phyloP scores from a whole-genome alignment of 2,329 filamentous ascomycete species.

The Exophiala alcalophila region DNA sequence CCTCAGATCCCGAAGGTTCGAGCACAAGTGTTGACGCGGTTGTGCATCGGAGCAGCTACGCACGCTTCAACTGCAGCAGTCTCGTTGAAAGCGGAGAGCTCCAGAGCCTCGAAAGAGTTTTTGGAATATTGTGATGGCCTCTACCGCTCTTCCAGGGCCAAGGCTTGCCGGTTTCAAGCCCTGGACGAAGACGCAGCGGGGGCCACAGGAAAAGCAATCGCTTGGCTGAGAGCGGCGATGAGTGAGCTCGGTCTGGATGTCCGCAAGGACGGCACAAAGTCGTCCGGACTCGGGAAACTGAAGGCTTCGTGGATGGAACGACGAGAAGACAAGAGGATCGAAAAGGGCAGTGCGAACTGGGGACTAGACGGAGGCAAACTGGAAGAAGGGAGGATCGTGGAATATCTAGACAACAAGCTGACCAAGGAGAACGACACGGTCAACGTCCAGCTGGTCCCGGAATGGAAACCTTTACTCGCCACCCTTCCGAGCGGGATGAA shows the following conservation, averaged over 20 bases:
- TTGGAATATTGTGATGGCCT: constrained; percentile 74
- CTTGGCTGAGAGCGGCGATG: constrained; percentile 77
- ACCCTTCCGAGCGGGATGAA: constrained; percentile 86
- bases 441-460: constrained; percentile 73
- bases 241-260: constrained; percentile 44
- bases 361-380: constrained; percentile 78
- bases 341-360: constrained; percentile 63
- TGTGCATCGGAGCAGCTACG: constrained; percentile 84
- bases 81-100: constrained; percentile 43
- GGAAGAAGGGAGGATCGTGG: constrained; percentile 80
- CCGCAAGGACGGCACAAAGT: constrained; percentile 32
- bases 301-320: constrained; percentile 31
- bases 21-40: constrained; percentile 78
- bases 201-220: constrained; percentile 78
- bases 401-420: constrained; percentile 88
- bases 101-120: constrained; percentile 63
- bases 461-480: constrained; percentile 66
- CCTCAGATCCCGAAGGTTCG: constrained; percentile 86
- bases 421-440: constrained; percentile 91
- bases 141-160: constrained; percentile 70
- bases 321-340: constrained; percentile 62
- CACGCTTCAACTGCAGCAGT: constrained; percentile 72
- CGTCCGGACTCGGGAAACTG: constrained; percentile 23
- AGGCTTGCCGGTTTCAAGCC: constrained; percentile 84
- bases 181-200: constrained; percentile 82